Percentiles rank a stretch among this genome's conserved stretches.
Evolutionary conservation across 2,329 filamentous ascomycete genomes (phyloP).

Genomic region (Hymenoscyphus fructigenus): DNA sequence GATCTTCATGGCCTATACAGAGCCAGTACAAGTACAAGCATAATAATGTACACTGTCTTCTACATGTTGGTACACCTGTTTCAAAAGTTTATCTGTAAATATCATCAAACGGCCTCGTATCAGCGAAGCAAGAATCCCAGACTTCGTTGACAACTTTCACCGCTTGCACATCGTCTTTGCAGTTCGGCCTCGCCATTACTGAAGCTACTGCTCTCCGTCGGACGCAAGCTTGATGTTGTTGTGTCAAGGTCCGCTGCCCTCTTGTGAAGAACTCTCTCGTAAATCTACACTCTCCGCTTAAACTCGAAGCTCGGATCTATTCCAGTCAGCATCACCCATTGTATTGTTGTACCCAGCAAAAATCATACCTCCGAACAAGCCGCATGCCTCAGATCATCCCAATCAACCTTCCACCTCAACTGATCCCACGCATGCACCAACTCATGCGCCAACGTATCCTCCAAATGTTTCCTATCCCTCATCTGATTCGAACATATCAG

Average conservation of each 20-base stretch:
- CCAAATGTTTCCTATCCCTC: conserved; percentile 73
- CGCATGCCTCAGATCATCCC: conserved; percentile 78
- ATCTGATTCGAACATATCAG: conserved; percentile 91
- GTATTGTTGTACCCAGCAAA: not conserved
- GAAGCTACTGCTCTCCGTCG: conserved; percentile 76
- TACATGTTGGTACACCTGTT: conserved; percentile 29
- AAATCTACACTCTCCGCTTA: conserved; percentile 94
- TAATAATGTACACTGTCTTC: conserved; percentile 17
- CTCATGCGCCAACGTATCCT: conserved; percentile 94
- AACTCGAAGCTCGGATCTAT: conserved; percentile 86
- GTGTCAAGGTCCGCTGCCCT: conserved; percentile 83
- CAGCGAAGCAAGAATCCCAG: conserved; percentile 96
- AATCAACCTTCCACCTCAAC: conserved; percentile 86
- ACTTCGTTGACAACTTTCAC: conserved; percentile 90
- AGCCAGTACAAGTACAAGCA: conserved; percentile 31
- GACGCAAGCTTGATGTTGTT: conserved; percentile 94
- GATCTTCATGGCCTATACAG: conserved; percentile 35
- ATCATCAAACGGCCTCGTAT: conserved; percentile 95
- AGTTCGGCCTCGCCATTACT: conserved; percentile 73
- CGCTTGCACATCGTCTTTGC: conserved; percentile 84
- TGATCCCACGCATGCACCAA: conserved; percentile 98
- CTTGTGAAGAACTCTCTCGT: conserved; percentile 79
- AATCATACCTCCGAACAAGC: conserved; percentile 82
- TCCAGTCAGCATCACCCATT: conserved; percentile 21
- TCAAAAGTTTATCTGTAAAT: conserved; percentile 69